These are phyloP conservation scores for Melianthus villosus DNA, from an alignment of 441 rosid species.

Conservation along the genomic window DNA sequence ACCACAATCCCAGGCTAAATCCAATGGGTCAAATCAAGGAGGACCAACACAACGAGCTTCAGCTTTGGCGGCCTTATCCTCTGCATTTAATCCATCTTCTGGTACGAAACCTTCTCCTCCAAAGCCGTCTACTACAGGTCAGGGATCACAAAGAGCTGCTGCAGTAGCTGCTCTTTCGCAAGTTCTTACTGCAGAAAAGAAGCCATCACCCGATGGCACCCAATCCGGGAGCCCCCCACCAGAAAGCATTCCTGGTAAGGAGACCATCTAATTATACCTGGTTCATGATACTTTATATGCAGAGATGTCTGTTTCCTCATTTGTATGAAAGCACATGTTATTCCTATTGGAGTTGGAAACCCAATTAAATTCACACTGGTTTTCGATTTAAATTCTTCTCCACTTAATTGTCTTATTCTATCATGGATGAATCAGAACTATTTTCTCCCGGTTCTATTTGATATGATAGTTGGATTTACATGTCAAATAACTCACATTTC, in stretches of 20 bases:
- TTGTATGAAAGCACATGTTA: background rate
- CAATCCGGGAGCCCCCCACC: slow-evolving; percentile 43
- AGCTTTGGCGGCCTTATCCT: slow-evolving; percentile 85
- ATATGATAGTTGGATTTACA: background rate
- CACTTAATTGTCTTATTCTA: slow-evolving; percentile 1
- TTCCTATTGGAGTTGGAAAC: background rate
- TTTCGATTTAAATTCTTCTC: too few species aligned
- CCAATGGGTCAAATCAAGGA: slow-evolving; percentile 47
- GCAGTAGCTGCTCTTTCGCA: slow-evolving; percentile 96
- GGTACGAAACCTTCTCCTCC: slow-evolving; percentile 28
- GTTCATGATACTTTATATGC: too few species aligned
- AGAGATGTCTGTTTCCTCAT: too few species aligned
- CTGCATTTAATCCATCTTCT: slow-evolving; percentile 61
- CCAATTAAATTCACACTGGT: background rate
- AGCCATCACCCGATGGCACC: slow-evolving; percentile 38
- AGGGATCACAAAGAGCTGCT: slow-evolving; percentile 92
- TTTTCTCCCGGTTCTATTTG: background rate
- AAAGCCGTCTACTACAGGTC: slow-evolving; percentile 33
- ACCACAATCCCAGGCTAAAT: slow-evolving; percentile 39
- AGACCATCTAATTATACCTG: background rate
- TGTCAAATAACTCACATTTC: background rate
- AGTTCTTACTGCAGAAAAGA: slow-evolving; percentile 86
- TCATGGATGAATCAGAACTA: background rate
- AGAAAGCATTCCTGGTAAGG: slow-evolving; percentile 35
- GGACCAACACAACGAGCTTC: slow-evolving; percentile 92